These are phyloP conservation scores for Berberis thunbergii DNA, from an alignment of 164 flowering plant genomes.

Conservation along the genomic window DNA sequence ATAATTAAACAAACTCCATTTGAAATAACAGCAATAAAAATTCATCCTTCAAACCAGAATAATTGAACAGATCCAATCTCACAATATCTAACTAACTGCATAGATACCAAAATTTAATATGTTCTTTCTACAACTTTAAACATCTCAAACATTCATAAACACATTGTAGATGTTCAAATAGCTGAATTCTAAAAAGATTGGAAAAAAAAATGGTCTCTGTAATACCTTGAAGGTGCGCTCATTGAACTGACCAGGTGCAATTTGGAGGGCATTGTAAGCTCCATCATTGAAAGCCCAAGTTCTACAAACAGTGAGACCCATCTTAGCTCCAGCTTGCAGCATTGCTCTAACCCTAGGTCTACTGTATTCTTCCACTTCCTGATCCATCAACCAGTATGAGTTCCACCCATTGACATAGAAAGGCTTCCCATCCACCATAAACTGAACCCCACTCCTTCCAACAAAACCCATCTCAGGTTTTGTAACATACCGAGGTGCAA, in stretches of 20 bases:
- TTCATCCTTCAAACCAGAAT: no score
- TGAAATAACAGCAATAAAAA: no score
- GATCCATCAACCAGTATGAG: conserved; percentile 93
- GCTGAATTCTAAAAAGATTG: background rate
- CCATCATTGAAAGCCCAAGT: conserved; percentile 99
- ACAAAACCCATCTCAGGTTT: conserved; percentile 50
- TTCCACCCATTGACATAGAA: conserved; percentile 94
- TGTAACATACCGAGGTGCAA: conserved; percentile 15
- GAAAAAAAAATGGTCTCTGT: background rate
- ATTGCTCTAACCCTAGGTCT: conserved; percentile 53
- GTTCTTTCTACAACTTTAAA: no score
- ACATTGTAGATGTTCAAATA: background rate
- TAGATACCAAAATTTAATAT: no score
- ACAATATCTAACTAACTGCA: no score
- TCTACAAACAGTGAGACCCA: conserved; percentile 95
- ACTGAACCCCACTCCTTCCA: conserved; percentile 65
- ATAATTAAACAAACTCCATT: no score
- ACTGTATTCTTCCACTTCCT: conserved; percentile 53
- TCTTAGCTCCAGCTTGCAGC: conserved; percentile 66
- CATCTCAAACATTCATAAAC: no score
- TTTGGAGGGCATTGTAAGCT: conserved; percentile 78
- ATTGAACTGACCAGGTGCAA: conserved; percentile 69
- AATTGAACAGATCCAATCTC: no score
- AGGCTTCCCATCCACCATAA: conserved; percentile 52
- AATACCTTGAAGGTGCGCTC: conserved; percentile 75